These are phyloP conservation scores for Curvularia sp. DNA, from an alignment of 2,329 filamentous ascomycete species.

Conservation along the genomic window DNA sequence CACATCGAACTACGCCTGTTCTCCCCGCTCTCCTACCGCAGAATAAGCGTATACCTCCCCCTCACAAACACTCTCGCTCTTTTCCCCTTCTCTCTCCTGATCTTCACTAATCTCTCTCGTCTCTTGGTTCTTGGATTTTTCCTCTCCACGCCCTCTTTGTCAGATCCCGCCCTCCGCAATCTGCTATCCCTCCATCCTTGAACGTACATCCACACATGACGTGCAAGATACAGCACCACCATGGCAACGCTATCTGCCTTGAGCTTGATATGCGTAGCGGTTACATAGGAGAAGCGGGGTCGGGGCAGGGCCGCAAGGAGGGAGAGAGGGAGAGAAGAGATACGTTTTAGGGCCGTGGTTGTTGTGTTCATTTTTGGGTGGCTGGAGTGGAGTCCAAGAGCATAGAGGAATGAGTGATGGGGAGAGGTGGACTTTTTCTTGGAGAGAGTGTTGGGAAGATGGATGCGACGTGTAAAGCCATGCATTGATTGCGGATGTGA, in stretches of 20 bases:
- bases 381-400: no score
- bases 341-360: neutral
- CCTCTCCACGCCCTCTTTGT: neutral
- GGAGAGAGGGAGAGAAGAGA: neutral
- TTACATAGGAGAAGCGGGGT: slow-evolving; percentile 18
- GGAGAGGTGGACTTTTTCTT: neutral
- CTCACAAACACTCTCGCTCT: neutral
- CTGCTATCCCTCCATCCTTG: slow-evolving; percentile 12
- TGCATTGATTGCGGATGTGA: neutral
- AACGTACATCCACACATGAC: slow-evolving; percentile 11
- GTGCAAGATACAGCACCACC: slow-evolving; percentile 17
- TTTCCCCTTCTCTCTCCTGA: neutral
- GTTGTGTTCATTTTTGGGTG: neutral
- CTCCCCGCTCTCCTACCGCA: neutral
- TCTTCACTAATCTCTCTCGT: no score
- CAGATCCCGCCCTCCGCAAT: neutral
- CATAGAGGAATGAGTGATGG: neutral
- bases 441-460: no score
- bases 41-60: slow-evolving; percentile 10
- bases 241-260: slow-evolving; percentile 27
- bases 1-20: no score
- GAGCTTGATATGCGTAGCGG: slow-evolving; percentile 25
- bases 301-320: neutral
- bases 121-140: no score
- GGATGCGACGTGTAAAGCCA: neutral